Base-by-base conservation (phyloP, 2,329 filamentous ascomycete genomes). In the Rutstroemia sydowiana region DNA sequence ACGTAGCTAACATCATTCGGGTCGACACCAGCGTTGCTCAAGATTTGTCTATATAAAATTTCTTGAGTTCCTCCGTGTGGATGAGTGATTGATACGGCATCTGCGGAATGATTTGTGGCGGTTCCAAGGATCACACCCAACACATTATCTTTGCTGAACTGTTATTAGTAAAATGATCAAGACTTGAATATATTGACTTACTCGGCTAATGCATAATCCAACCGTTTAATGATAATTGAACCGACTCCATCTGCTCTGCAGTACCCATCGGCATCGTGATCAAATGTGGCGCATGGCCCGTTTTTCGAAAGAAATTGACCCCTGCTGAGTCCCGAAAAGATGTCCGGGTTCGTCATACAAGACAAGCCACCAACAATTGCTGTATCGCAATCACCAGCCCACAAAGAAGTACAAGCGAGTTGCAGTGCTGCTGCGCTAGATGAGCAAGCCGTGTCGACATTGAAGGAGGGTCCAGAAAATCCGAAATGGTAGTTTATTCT, bases 21-120 rank as follows among this genome's bases (percentile, higher is more conserved):
- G 62, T 91, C 83, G 20, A 93, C 77, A 53, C 85, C 84, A 39
- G 87, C 84, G 40, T 87, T 79, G 44, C 84, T 78, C 1, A 93
- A 74, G 26, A 93, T 82, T 36, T 79, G 75, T 51, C 79, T 78
- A 61, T 85, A 92, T 10, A 93, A 71, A 88, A 44, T 73, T 11
- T 86, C 81, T 67, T 95, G 89, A 0, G 86, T 85, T 13, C 81
- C 84, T 3, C 81, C 85, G 66, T 93, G 87, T 1, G 89, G 89
- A 53, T 88, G 85, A 0, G 88, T 93, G 62, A 95, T 93, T 1
- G 87, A 91, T 18, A 88, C 81, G 41, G 88, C 82, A 61, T 90
- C 82, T 0, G 85, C 85, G 1, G 85, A 91, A 68, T 93, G 88
- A 67, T 93, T 95, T 45, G 88, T 93, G 4, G 82, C 79, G 1